phyloP scores from a whole-genome alignment of 75 land plant genomes.

The Isoetes taiwanensis region DNA sequence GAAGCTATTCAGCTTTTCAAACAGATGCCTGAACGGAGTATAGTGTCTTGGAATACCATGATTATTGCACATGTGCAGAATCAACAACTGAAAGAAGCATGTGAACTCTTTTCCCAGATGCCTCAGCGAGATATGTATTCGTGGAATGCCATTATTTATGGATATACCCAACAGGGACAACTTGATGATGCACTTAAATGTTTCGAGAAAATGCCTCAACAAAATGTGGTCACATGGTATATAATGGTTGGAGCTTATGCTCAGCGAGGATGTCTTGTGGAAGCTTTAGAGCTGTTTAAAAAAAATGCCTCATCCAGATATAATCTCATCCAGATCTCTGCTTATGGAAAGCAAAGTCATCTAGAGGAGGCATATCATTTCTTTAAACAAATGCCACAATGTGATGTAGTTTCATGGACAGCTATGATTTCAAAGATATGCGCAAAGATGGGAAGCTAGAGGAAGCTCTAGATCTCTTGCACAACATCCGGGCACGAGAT shows the following conservation, averaged over 20 bases:
- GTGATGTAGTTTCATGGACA: no score
- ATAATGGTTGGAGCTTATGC: background rate
- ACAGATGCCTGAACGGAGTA: background rate
- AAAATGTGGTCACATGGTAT: background rate
- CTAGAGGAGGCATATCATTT: no score
- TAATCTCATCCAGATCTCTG: no score
- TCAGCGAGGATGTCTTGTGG: no score
- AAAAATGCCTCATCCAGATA: no score
- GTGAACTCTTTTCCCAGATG: background rate
- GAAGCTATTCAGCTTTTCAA: background rate
- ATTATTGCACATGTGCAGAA: background rate
- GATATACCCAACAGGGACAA: background rate
- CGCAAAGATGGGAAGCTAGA: no score
- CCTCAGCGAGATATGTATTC: background rate
- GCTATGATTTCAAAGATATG: no score
- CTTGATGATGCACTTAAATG: background rate
- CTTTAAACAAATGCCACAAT: no score
- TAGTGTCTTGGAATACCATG: background rate
- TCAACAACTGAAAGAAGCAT: background rate
- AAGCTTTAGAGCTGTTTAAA: no score
- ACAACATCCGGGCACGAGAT: no score
- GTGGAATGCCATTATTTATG: background rate
- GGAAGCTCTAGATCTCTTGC: no score
- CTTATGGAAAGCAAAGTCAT: no score
- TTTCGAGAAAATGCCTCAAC: background rate